phyloP scores from a whole-genome alignment of 495 filamentous ascomycete genomes.

The Penicillium egyptiacum region DNA sequence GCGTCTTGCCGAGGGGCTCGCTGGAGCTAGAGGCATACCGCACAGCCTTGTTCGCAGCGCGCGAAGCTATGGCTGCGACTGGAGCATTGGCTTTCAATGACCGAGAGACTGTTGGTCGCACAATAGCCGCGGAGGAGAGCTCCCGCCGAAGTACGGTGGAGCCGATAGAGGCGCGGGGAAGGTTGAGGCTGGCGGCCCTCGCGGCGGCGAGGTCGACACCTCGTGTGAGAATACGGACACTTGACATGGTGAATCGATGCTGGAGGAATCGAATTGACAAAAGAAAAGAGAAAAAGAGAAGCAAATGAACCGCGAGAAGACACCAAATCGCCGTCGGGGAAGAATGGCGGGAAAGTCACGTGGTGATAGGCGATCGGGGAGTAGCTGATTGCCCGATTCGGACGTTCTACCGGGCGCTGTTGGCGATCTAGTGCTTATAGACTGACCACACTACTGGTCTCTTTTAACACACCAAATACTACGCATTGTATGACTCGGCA shows the following conservation, averaged over 20 bases:
- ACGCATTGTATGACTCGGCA: background rate
- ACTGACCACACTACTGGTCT: background rate
- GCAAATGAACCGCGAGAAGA: slow-evolving; percentile 17
- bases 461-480: background rate
- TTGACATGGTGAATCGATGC: slow-evolving; percentile 35
- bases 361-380: slow-evolving; percentile 38
- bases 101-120: slow-evolving; percentile 26
- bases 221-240: slow-evolving; percentile 35
- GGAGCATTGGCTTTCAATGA: slow-evolving; percentile 20
- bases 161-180: slow-evolving; percentile 42
- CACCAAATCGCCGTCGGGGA: slow-evolving; percentile 30
- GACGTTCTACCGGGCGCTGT: background rate
- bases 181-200: slow-evolving; percentile 28
- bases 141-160: slow-evolving; percentile 36
- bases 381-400: slow-evolving; percentile 22
- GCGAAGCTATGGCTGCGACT: slow-evolving; percentile 18
- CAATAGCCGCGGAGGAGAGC: slow-evolving; percentile 36
- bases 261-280: slow-evolving; percentile 24
- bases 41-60: slow-evolving; percentile 31
- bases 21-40: slow-evolving; percentile 61
- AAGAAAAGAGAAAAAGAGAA: slow-evolving; percentile 19
- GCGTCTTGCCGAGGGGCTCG: slow-evolving; percentile 62
- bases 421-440: background rate
- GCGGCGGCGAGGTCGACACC: slow-evolving; percentile 36
- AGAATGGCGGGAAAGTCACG: slow-evolving; percentile 44